Base-by-base conservation (phyloP, 2,329 filamentous ascomycete species). In the Hymenoscyphus infarciens region DNA sequence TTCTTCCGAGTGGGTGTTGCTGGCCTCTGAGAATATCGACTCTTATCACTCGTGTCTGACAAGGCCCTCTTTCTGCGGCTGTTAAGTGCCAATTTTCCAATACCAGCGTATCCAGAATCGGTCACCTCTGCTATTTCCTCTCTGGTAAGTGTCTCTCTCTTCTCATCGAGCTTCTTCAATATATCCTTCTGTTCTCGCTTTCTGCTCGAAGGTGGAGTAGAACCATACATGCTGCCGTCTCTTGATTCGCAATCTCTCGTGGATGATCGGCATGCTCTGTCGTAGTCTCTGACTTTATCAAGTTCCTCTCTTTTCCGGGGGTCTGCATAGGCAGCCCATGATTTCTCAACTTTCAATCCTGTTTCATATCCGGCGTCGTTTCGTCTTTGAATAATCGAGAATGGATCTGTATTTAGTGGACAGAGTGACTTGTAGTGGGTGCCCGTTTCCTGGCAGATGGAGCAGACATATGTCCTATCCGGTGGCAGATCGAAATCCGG, bases 381-480 rank as follows among this genome's bases (percentile, higher is more conserved):
- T 35, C 78, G 73, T 63, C 70, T 73, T 53, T 75, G 71, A 5
- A 70, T 73, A 45, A 78, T 71, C 2, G 75, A 79, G 13, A 42
- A 54, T 8, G 69, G 67, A 4, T 74, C 61, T 13, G 45, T 64
- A 56, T 80, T 78, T 3, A 42, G n/a, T 1, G 76, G 76, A 59
- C 78, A 80, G 10, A 80, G 64, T 0, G 69, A 73, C 11, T 66
- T 68, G 54, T 72, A 76, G 61, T 80, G 79, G 1, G 70, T 54
- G 5, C 76, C 77, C 2, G 38, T 31, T n/a, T 45, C 64, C 1
- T 67, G 61, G 68, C 78, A 80, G 29, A 77, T 63, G 4, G 67
- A 60, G 60, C 78, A 80, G 19, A 29, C 39, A 61, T 79, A 80
- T 15, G 64, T 59, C 5, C 49, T 27, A 1, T 60, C 42, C 2